These are phyloP conservation scores for Suillus sp. DNA, from an alignment of 768 basidiomycete genomes.

Conservation along the genomic window DNA sequence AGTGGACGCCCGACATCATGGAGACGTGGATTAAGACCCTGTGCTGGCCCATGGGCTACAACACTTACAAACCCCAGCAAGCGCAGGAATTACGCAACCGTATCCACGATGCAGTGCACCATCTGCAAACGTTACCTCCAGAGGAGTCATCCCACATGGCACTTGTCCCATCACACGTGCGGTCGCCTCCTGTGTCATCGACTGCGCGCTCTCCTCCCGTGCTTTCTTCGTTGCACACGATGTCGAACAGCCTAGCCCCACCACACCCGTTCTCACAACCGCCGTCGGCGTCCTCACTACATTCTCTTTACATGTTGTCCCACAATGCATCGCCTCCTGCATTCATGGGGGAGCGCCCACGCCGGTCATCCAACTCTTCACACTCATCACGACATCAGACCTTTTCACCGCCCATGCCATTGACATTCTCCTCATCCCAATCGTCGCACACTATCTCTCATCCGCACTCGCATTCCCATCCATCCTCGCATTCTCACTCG, in stretches of 20 bases:
- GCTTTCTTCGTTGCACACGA: background rate
- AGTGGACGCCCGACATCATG: constrained; percentile 57
- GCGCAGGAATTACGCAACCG: constrained; percentile 48
- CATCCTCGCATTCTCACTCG: background rate
- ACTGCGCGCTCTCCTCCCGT: background rate
- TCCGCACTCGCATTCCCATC: constrained; percentile 3
- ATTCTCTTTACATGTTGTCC: background rate
- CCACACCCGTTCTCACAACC: constrained; percentile 5
- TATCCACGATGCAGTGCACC: constrained; percentile 55
- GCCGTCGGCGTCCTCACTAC: background rate
- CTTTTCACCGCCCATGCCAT: background rate
- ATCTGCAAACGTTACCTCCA: constrained; percentile 20
- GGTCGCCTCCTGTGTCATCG: background rate
- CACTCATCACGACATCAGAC: constrained; percentile 11
- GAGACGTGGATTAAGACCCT: constrained; percentile 58
- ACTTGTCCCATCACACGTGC: background rate
- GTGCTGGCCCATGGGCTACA: constrained; percentile 69
- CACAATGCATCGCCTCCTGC: background rate
- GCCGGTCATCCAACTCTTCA: constrained; percentile 18
- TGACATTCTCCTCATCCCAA: constrained; percentile 4
- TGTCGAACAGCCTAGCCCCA: constrained; percentile 6
- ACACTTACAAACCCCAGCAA: constrained; percentile 45
- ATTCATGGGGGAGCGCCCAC: constrained; percentile 11
- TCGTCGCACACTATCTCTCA: constrained; percentile 4
- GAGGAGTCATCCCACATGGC: background rate